A percentile compares a stretch with the other conserved stretches of the same genome.
These are phyloP conservation scores for Candida anglica DNA, from an alignment of 805 yeast genomes.

Conservation along the genomic window DNA sequence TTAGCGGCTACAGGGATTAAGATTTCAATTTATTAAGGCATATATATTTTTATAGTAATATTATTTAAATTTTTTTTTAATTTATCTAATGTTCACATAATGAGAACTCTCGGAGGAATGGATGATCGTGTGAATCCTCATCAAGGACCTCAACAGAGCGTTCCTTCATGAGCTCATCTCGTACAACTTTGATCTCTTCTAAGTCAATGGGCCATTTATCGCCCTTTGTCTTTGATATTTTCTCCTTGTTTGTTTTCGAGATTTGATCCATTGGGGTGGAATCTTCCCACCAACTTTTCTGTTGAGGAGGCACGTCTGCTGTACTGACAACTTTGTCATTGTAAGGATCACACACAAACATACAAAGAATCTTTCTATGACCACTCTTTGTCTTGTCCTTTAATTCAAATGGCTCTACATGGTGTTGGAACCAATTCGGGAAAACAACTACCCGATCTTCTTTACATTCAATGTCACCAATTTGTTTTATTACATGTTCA, in stretches of 20 bases:
- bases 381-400: constrained; percentile 32
- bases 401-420: constrained; percentile 35
- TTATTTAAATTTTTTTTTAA: too few relatives aligned
- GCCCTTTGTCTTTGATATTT: background rate
- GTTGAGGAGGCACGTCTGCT: constrained; percentile 28
- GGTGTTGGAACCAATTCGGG: constrained; percentile 37
- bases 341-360: constrained; percentile 35
- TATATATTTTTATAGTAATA: too few relatives aligned
- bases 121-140: constrained; percentile 11
- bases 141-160: constrained; percentile 12
- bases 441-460: constrained; percentile 30
- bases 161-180: constrained; percentile 30
- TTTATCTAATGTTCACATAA: constrained; percentile 35
- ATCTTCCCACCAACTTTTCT: constrained; percentile 4
- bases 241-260: constrained; percentile 1
- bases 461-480: constrained; percentile 22
- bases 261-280: background rate
- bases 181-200: constrained; percentile 20
- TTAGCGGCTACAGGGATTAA: too few relatives aligned
- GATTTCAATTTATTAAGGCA: too few relatives aligned
- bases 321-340: constrained; percentile 23
- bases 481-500: constrained; percentile 14
- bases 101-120: constrained; percentile 17
- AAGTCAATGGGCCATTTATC: constrained; percentile 14
- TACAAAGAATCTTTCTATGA: constrained; percentile 35